Evolutionary conservation across 2,329 filamentous ascomycete genomes (phyloP), one percentile per base, ranked within the genome.

Genomic region (Ophiobolus disseminans): DNA sequence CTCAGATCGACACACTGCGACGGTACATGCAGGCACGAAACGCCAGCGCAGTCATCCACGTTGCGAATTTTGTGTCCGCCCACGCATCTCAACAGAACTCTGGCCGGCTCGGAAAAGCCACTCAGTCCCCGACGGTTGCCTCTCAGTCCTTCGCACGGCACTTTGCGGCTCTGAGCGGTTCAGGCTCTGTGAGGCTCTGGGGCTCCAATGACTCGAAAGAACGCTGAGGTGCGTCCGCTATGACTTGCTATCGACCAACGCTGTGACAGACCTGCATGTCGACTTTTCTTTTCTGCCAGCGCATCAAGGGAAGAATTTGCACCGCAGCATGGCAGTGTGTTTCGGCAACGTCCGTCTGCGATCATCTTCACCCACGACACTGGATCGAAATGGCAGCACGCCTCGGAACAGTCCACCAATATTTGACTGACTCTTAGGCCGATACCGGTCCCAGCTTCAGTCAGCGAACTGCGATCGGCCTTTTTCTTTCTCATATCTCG

Each of bases 161-260:
- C 30, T 32, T n/a, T 36, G 40, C 30, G 37, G 5, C 45, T 42
- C 38, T n/a, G n/a, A n/a, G n/a, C n/a, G n/a, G 23, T 50, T 42
- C 53, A 56, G 55, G 48, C 55, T 58, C 46, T 43, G 44, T 11
- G 30, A 52, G 42, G 25, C 53, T 48, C 42, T 46, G 32, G 45
- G 20, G 22, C 6, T 39, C 42, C 46, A 26, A 44, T 48, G 51
- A 47, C 34, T 30, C 51, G 41, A 46, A 47, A 37, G 16, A 47
- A 30, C 38, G 21, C 19, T 36, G 20, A 16, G 40, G 11, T 17
- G 21, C 31, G 23, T 37, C 25, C 23, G 31, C 45, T 20, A 40
- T 38, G 40, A 42, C 40, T 17, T 45, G 17, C 19, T 20, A 19
- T 48, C 23, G 25, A 25, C 25, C 35, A 30, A 20, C 30, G 31